Evolutionary conservation across 139 green algal genomes (phyloP).

Genomic region (Chlamydomonas incerta): DNA sequence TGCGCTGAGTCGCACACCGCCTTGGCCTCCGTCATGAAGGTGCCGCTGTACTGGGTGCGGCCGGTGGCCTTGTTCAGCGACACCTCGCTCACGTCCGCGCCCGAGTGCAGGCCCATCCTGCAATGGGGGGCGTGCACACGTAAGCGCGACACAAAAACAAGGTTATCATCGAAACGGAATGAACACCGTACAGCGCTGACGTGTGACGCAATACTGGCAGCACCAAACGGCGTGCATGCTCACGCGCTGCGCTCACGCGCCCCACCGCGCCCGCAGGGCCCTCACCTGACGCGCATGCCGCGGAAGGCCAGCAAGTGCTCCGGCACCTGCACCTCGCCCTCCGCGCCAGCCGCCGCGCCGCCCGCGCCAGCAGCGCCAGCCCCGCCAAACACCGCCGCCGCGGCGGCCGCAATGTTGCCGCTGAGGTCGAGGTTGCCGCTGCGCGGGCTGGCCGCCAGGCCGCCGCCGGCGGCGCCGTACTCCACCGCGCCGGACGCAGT

Average conservation of each 20-base stretch:
- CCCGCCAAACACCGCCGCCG: too few relatives aligned
- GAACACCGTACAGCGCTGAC: too few relatives aligned
- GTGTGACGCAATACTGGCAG: too few relatives aligned
- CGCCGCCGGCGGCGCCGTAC: neutral
- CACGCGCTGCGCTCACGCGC: too few relatives aligned
- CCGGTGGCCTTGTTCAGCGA: slow-evolving; percentile 42
- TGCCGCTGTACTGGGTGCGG: slow-evolving; percentile 48
- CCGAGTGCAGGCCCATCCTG: slow-evolving; percentile 46
- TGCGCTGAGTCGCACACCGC: slow-evolving; percentile 41
- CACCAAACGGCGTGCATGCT: too few relatives aligned
- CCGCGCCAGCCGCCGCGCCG: neutral
- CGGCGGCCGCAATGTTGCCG: too few relatives aligned
- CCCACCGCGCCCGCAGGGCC: too few relatives aligned
- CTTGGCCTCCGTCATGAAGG: slow-evolving; percentile 41
- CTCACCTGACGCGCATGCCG: slow-evolving; percentile 13
- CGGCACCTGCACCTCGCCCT: neutral
- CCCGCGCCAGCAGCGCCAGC: too few relatives aligned
- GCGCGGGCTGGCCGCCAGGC: neutral
- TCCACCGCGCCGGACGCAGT: neutral
- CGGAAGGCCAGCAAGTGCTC: slow-evolving; percentile 16
- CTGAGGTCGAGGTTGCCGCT: too few relatives aligned
- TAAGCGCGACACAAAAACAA: too few relatives aligned
- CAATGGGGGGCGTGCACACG: too few relatives aligned
- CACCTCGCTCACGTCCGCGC: slow-evolving; percentile 16
- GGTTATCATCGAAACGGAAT: too few relatives aligned